These are phyloP conservation scores for Fonsecaea pugnacius DNA, from an alignment of 2,329 filamentous ascomycete species.

Conservation along the genomic window DNA sequence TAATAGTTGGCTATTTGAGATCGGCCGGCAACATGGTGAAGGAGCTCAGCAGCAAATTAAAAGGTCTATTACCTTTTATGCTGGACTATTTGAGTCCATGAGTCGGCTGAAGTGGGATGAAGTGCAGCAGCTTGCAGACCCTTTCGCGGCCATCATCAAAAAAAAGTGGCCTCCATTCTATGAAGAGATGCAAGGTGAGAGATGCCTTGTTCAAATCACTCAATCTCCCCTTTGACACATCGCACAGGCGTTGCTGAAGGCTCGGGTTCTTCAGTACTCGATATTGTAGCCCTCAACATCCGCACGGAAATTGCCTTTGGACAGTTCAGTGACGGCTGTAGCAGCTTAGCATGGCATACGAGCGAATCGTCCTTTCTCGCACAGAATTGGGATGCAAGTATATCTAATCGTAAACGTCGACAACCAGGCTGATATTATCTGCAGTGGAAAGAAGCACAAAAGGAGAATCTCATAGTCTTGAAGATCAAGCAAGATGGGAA, in stretches of 20 bases:
- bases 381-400: slow-evolving; percentile 59
- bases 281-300: slow-evolving; percentile 62
- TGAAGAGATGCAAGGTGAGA: slow-evolving; percentile 36
- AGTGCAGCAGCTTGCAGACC: slow-evolving; percentile 40
- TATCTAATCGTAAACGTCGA: no score
- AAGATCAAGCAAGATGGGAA: slow-evolving; percentile 50
- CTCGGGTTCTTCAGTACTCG: slow-evolving; percentile 49
- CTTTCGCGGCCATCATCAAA: slow-evolving; percentile 47
- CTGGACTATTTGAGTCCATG: background rate
- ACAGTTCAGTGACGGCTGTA: slow-evolving; percentile 61
- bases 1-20: no score
- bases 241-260: slow-evolving; percentile 57
- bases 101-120: background rate
- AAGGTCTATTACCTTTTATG: background rate
- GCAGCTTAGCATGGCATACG: slow-evolving; percentile 57
- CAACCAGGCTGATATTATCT: no score
- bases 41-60: background rate
- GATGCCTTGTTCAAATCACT: no score
- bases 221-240: no score
- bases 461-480: slow-evolving; percentile 55
- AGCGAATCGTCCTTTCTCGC: slow-evolving; percentile 46
- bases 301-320: slow-evolving; percentile 58
- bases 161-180: slow-evolving; percentile 38
- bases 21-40: background rate
- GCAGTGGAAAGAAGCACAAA: slow-evolving; percentile 52